phyloP scores from a whole-genome alignment of 2,329 filamentous ascomycete genomes.

The Pseudogymnoascus sp. region DNA sequence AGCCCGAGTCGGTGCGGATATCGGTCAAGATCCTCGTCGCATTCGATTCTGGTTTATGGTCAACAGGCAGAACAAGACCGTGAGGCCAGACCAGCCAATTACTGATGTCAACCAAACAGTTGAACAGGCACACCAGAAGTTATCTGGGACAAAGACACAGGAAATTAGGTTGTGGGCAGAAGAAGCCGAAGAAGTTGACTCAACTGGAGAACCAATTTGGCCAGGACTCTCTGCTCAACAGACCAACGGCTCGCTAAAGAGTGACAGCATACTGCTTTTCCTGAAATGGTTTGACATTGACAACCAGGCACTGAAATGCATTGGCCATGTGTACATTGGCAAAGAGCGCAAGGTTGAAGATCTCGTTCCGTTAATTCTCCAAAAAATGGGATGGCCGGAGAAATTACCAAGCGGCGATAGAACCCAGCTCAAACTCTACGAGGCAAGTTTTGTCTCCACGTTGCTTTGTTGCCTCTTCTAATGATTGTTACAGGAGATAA shows the following conservation, averaged over 20 bases:
- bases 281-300: conserved; percentile 85
- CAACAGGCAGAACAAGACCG: conserved; percentile 95
- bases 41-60: conserved; percentile 95
- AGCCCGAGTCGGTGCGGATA: conserved; percentile 60
- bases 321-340: conserved; percentile 78
- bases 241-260: conserved; percentile 48
- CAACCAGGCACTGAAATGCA: conserved; percentile 64
- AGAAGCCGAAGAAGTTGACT: conserved; percentile 55
- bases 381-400: conserved; percentile 78
- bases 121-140: conserved; percentile 64
- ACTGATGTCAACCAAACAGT: conserved; percentile 68
- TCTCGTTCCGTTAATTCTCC: conserved; percentile 65
- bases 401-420: conserved; percentile 57
- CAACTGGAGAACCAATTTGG: conserved; percentile 66
- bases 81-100: conserved; percentile 81
- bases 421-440: conserved; percentile 63
- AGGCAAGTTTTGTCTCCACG: conserved; percentile 40
- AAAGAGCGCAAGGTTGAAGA: conserved; percentile 85
- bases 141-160: conserved; percentile 56
- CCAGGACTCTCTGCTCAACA: conserved; percentile 52
- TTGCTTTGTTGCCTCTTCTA: conserved; percentile 15
- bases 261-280: conserved; percentile 70
- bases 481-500: conserved; percentile 62
- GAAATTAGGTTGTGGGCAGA: conserved; percentile 82
- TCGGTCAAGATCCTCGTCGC: conserved; percentile 57